A percentile compares a stretch with the other conserved stretches of the same genome.
phyloP scores from a whole-genome alignment of 2,329 filamentous ascomycete species.

The Esteya vermicola region DNA sequence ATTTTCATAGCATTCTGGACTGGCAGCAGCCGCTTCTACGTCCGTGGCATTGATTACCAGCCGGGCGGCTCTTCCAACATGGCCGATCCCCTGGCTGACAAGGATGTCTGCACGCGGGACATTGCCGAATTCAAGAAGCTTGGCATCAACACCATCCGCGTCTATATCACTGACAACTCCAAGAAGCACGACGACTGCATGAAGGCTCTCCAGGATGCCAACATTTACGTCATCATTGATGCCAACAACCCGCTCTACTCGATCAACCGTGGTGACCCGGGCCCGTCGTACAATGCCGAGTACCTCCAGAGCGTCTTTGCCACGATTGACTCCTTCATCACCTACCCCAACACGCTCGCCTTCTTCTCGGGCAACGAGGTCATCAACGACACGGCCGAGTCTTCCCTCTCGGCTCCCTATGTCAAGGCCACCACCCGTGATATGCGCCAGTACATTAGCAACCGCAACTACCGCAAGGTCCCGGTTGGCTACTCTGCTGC shows the following conservation, averaged over 20 bases:
- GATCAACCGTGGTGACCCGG: constrained; percentile 63
- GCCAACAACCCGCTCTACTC: constrained; percentile 86
- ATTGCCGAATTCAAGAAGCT: constrained; percentile 71
- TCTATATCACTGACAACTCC: constrained; percentile 87
- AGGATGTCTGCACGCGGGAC: constrained; percentile 59
- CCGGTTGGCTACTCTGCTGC: constrained; percentile 69
- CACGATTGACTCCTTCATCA: constrained; percentile 69
- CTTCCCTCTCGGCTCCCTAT: constrained; percentile 53
- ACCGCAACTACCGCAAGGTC: constrained; percentile 46
- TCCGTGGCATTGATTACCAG: constrained; percentile 49
- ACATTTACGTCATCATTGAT: constrained; percentile 85
- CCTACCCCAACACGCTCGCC: constrained; percentile 76
- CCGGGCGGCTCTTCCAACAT: constrained; percentile 42
- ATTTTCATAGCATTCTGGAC: constrained; percentile 36
- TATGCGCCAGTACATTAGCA: constrained; percentile 55
- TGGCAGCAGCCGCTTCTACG: constrained; percentile 38
- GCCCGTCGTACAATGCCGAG: constrained; percentile 67
- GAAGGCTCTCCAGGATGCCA: constrained; percentile 62
- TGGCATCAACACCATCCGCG: constrained; percentile 80
- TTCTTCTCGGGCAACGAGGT: constrained; percentile 78
- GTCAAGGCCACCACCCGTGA: constrained; percentile 70
- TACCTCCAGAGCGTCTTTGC: constrained; percentile 80
- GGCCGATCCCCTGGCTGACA: constrained; percentile 64
- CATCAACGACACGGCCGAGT: constrained; percentile 51
- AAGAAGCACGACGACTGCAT: constrained; percentile 74